Percentiles rank a stretch among this genome's conserved stretches.
These are phyloP conservation scores for Pyrenophora graminea DNA, from an alignment of 2,329 filamentous ascomycete genomes.

Conservation along the genomic window DNA sequence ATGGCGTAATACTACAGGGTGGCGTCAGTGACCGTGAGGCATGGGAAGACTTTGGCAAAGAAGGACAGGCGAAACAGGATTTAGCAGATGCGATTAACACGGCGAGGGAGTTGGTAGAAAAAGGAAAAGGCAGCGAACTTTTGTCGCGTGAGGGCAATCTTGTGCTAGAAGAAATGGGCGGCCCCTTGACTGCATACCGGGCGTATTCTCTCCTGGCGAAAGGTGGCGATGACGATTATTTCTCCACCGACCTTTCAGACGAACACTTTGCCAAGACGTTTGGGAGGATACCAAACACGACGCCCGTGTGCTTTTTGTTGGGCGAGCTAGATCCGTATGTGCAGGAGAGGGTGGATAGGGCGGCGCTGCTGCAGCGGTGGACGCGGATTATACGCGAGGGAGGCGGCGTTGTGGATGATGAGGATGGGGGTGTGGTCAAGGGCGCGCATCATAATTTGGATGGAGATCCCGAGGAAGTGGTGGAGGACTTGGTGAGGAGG, in stretches of 20 bases:
- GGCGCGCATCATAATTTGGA: slow-evolving; percentile 59
- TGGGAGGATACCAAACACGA: slow-evolving; percentile 57
- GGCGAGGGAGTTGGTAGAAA: slow-evolving; percentile 60
- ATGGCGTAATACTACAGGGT: slow-evolving; percentile 80
- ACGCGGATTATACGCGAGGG: slow-evolving; percentile 49
- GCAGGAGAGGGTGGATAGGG: slow-evolving; percentile 62
- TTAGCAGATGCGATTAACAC: slow-evolving; percentile 45
- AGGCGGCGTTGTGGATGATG: slow-evolving; percentile 55
- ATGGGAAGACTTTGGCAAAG: slow-evolving; percentile 40
- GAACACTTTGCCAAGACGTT: slow-evolving; percentile 67
- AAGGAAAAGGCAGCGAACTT: slow-evolving; percentile 59
- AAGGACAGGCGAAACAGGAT: slow-evolving; percentile 22
- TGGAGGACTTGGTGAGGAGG: slow-evolving; percentile 55
- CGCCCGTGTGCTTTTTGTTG: slow-evolving; percentile 67
- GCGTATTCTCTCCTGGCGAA: slow-evolving; percentile 63
- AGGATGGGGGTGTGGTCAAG: slow-evolving; percentile 54
- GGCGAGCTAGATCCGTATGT: slow-evolving; percentile 70
- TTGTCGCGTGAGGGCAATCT: slow-evolving; percentile 51
- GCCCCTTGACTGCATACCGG: slow-evolving; percentile 60
- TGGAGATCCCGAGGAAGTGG: slow-evolving; percentile 52
- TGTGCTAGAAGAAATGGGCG: slow-evolving; percentile 36
- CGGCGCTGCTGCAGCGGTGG: slow-evolving; percentile 63
- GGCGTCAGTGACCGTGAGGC: slow-evolving; percentile 78
- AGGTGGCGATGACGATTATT: slow-evolving; percentile 81
- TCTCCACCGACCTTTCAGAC: slow-evolving; percentile 75